These are phyloP conservation scores for Penicillium chermesinum DNA, from an alignment of 495 filamentous ascomycete species.

Conservation along the genomic window DNA sequence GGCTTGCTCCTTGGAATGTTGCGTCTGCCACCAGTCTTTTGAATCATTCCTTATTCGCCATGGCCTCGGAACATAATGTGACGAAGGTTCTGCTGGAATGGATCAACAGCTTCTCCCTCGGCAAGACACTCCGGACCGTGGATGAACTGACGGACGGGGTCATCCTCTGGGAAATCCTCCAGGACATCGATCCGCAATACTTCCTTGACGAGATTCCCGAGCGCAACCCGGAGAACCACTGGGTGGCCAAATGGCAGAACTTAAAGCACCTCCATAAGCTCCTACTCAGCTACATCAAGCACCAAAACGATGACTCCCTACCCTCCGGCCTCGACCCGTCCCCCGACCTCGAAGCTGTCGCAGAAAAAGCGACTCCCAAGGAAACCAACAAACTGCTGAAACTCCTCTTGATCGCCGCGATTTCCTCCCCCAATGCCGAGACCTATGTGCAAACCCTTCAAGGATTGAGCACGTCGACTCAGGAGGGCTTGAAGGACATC, in stretches of 20 bases:
- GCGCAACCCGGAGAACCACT: constrained; percentile 46
- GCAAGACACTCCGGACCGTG: constrained; percentile 41
- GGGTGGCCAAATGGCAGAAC: constrained; percentile 52
- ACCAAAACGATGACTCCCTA: constrained; percentile 46
- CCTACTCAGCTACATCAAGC: constrained; percentile 59
- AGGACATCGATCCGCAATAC: constrained; percentile 62
- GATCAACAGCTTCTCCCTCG: constrained; percentile 51
- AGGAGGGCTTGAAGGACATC: constrained; percentile 45
- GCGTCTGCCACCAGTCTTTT: constrained; percentile 5
- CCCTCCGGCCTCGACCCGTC: constrained; percentile 45
- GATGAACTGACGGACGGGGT: constrained; percentile 71
- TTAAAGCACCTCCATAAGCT: constrained; percentile 65
- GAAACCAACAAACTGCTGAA: constrained; percentile 55
- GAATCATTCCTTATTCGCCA: constrained; percentile 21
- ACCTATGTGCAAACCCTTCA: constrained; percentile 53
- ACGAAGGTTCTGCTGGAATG: constrained; percentile 54
- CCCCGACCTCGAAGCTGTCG: constrained; percentile 57
- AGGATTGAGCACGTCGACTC: constrained; percentile 39
- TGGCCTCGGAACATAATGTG: constrained; percentile 43
- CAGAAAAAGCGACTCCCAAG: constrained; percentile 38
- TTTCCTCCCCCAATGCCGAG: constrained; percentile 49
- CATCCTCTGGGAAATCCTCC: constrained; percentile 64
- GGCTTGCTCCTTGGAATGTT: constrained; percentile 11
- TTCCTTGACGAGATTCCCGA: constrained; percentile 60
- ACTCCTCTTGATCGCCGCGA: constrained; percentile 58